Conservation (phyloP, 495 filamentous ascomycete genomes). For the Penicillium chermesinum region DNA sequence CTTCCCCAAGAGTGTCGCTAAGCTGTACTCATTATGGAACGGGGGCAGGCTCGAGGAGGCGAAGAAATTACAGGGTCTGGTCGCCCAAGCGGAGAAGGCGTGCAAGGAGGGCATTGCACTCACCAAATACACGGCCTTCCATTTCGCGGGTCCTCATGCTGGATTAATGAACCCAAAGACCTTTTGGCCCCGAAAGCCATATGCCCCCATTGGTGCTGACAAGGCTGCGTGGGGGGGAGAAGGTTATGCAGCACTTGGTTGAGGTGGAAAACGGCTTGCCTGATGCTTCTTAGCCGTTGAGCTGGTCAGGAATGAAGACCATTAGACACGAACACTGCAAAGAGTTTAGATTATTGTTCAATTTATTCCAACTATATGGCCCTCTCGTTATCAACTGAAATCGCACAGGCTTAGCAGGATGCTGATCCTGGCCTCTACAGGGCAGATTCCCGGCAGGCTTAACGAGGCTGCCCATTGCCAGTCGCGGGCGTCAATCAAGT, state of each 20-base stretch:
- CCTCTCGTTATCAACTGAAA: too few relatives aligned
- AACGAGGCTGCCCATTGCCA: too few relatives aligned
- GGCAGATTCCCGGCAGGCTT: too few relatives aligned
- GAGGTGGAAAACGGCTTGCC: conserved; percentile 21
- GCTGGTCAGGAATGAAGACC: neutral
- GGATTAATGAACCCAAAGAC: conserved; percentile 14
- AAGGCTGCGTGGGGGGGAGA: conserved; percentile 24
- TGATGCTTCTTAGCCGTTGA: conserved; percentile 6
- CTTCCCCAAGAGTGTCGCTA: conserved; percentile 56
- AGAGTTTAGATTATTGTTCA: too few relatives aligned
- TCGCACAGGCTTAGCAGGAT: too few relatives aligned
- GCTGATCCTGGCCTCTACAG: too few relatives aligned
- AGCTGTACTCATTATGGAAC: conserved; percentile 58
- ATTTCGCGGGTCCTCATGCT: conserved; percentile 20
- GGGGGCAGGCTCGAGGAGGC: conserved; percentile 59
- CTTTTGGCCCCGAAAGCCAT: conserved; percentile 24
- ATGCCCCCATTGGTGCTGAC: conserved; percentile 14
- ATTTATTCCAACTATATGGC: too few relatives aligned
- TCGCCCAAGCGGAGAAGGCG: conserved; percentile 74
- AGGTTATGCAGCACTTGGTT: conserved; percentile 21
- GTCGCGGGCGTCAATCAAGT: too few relatives aligned
- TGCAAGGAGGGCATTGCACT: conserved; percentile 68
- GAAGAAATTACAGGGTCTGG: conserved; percentile 61
- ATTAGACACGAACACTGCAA: too few relatives aligned
- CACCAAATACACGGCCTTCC: conserved; percentile 55